Evolutionary conservation across 352 stramenopile species (phyloP).

Genomic region (Saprolegnia parasitica): DNA sequence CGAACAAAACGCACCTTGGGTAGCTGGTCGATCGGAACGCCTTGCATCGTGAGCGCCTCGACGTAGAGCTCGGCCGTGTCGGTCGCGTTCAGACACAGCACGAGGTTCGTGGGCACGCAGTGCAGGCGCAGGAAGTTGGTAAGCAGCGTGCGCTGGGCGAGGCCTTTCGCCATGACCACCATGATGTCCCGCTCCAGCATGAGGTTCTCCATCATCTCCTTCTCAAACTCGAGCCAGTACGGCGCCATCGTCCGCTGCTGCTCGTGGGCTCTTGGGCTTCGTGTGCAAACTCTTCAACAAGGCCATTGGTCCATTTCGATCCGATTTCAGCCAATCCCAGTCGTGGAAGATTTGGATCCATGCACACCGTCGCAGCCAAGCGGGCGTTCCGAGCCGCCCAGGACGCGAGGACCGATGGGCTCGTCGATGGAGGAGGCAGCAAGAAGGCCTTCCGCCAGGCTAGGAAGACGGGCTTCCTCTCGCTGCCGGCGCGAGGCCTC

Average conservation of each 20-base stretch:
- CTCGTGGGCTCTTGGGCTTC: not conserved
- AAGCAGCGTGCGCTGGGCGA: slow-evolving; percentile 84
- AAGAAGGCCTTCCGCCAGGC: slow-evolving; percentile 52
- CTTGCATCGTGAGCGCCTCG: slow-evolving; percentile 82
- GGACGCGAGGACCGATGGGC: not conserved
- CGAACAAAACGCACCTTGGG: slow-evolving; percentile 56
- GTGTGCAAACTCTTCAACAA: not conserved
- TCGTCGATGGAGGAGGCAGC: not conserved
- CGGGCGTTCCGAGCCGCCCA: not conserved
- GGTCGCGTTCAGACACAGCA: slow-evolving; percentile 92
- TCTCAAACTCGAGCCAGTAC: slow-evolving; percentile 74
- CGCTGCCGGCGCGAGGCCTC: slow-evolving; percentile 49
- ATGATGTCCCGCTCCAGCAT: slow-evolving; percentile 84
- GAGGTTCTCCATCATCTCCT: slow-evolving; percentile 56
- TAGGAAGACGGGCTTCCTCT: slow-evolving; percentile 54
- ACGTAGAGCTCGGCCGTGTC: slow-evolving; percentile 76
- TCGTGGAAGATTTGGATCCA: not conserved
- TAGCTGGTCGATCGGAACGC: slow-evolving; percentile 77
- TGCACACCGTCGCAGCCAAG: not conserved
- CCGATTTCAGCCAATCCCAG: slow-evolving; percentile 7
- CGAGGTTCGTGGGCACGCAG: slow-evolving; percentile 64
- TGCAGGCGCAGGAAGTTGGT: slow-evolving; percentile 91
- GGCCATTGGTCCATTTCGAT: slow-evolving; percentile 17
- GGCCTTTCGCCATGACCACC: slow-evolving; percentile 87
- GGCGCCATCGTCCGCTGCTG: slow-evolving; percentile 3